Evolutionary conservation across 2,329 filamentous ascomycete genomes (phyloP), one percentile per base, ranked within the genome.

Genomic region (Ceratocystis albifundus): DNA sequence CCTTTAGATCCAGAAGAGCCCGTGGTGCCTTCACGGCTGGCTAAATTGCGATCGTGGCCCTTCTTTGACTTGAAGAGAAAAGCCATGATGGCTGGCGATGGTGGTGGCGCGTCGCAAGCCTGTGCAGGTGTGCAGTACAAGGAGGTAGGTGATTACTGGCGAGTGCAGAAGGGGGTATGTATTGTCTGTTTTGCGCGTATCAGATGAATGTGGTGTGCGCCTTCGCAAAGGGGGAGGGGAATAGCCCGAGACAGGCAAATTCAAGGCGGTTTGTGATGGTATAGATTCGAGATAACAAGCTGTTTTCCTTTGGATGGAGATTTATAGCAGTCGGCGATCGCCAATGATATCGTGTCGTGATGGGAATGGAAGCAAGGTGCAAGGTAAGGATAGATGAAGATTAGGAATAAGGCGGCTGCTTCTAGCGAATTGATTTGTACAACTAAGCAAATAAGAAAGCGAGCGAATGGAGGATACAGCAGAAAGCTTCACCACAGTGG

Each of bases 1-100:
- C 73, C 75, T 75, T 86, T 87, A 69, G 69, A 69, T 45, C 69
- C 69, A 63, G 67, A 63, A 17, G 67, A 69, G 45, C 64, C 66
- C 12, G 67, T 66, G 46, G 57, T 45, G 22, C 67, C 67, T 30
- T 85, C 82, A 73, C 82, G 81, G 73, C 78, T 82, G 65, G 79
- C 77, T 70, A 82, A 74, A 67, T 77, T 78, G 73, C 85, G 83
- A 71, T 87, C 84, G 75, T 88, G 85, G 73, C 84, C 82, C 77
- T 89, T 90, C 77, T 90, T 91, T 66, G 86, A 89, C 76, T 90
- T 90, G 80, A 91, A 91, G 69, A 91, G 81, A 76, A 91, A 91
- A 70, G 88, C 86, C 88, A 91, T 91, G 76, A 75, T 50, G 63
- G 66, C 64, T 53, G 50, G 22, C 22, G 28, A 45, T 7, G 30